Percentiles rank a stretch among this genome's conserved stretches.
Evolutionary conservation across 192 early-diverging fungal genomes (phyloP).

Genomic region (Coemansia sp.): DNA sequence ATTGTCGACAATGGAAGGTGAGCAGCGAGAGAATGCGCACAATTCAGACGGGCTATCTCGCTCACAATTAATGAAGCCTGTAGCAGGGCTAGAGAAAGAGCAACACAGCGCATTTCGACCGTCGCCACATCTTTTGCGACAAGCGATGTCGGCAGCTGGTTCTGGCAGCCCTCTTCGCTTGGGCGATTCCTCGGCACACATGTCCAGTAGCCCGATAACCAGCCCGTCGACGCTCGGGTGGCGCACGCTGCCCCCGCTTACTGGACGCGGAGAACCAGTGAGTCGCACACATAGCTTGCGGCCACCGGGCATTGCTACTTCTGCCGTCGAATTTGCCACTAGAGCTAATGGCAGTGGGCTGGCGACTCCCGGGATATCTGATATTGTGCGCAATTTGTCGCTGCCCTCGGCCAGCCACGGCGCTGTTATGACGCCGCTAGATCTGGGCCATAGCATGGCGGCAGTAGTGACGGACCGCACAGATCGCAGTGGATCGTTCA

Average conservation of each 20-base stretch:
- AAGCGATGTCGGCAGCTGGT: background rate
- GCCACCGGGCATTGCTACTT: background rate
- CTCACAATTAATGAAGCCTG: slow-evolving; percentile 46
- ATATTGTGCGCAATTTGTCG: slow-evolving; percentile 6
- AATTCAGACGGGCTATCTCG: slow-evolving; percentile 18
- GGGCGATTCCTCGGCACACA: background rate
- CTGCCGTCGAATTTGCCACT: background rate
- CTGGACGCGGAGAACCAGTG: background rate
- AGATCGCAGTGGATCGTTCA: slow-evolving; percentile 30
- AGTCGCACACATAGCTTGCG: background rate
- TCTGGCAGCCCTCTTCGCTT: too few relatives aligned
- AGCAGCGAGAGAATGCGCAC: background rate
- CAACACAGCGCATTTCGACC: background rate
- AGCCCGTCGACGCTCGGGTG: slow-evolving; percentile 8
- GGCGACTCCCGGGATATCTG: slow-evolving; percentile 9
- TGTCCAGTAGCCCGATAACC: slow-evolving; percentile 19
- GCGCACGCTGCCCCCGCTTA: slow-evolving; percentile 21
- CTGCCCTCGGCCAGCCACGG: slow-evolving; percentile 4
- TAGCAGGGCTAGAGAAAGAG: background rate
- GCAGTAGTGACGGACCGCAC: slow-evolving; percentile 4
- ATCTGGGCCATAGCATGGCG: background rate
- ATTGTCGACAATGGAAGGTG: background rate
- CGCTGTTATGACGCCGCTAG: background rate
- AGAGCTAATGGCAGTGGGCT: background rate
- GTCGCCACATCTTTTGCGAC: background rate